A percentile compares a stretch with the other conserved stretches of the same genome.
Evolutionary conservation across 768 basidiomycete species (phyloP).

Genomic region (Coprinellus micaceus): DNA sequence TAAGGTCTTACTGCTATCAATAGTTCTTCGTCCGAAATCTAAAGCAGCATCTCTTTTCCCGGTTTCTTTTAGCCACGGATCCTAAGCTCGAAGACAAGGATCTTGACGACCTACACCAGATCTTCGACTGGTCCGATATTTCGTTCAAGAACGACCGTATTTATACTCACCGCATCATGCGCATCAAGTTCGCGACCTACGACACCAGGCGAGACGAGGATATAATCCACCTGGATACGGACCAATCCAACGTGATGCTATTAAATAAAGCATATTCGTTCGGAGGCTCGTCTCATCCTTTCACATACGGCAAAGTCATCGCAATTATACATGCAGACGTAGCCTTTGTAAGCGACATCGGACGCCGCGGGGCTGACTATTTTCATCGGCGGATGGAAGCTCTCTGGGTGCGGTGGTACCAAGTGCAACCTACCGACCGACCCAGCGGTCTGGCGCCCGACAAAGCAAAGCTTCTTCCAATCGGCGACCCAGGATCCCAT

Average conservation of each 20-base stretch:
- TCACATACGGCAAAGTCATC: not conserved
- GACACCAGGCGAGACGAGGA: not conserved
- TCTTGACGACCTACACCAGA: too few species aligned
- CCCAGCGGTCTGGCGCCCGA: not conserved
- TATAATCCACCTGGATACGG: not conserved
- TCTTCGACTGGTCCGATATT: not conserved
- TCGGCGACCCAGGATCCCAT: not conserved
- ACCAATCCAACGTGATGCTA: not conserved
- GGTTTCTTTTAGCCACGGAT: too few species aligned
- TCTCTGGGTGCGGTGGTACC: constrained; percentile 1
- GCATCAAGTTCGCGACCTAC: not conserved
- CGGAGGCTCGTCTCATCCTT: not conserved
- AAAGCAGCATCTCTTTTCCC: too few species aligned
- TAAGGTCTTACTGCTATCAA: too few species aligned
- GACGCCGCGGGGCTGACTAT: not conserved
- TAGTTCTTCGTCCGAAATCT: too few species aligned
- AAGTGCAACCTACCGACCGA: not conserved
- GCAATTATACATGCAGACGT: not conserved
- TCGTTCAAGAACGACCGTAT: not conserved
- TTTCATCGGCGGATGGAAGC: not conserved
- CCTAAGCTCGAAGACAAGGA: too few species aligned
- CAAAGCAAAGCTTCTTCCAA: not conserved
- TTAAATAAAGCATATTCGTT: not conserved
- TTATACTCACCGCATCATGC: not conserved
- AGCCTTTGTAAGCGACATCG: not conserved